phyloP scores from a whole-genome alignment of 805 yeast species.

The Yarrowia yakushimensis region DNA sequence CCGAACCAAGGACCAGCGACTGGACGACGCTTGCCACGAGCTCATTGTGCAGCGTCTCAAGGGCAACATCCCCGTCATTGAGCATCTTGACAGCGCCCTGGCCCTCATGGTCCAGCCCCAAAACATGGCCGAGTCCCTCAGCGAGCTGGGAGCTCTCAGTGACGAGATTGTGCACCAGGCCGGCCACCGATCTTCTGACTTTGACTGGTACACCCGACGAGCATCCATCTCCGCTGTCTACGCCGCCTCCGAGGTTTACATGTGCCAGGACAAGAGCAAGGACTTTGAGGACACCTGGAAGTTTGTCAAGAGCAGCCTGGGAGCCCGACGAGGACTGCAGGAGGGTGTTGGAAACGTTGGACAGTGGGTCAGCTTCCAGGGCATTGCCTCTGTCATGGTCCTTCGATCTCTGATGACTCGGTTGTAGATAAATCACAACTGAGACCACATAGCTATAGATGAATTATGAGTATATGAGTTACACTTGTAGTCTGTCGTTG shows the following conservation, averaged over 20 bases:
- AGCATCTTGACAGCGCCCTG: conserved; percentile 45
- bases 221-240: conserved; percentile 65
- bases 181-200: conserved; percentile 73
- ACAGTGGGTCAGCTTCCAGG: conserved; percentile 73
- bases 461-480: neutral
- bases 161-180: conserved; percentile 82
- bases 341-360: conserved; percentile 59
- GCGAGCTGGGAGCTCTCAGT: conserved; percentile 67
- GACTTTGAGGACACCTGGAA: conserved; percentile 55
- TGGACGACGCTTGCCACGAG: conserved; percentile 40
- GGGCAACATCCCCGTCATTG: conserved; percentile 40
- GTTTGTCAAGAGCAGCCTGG: conserved; percentile 60
- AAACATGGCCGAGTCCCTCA: conserved; percentile 53
- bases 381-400: conserved; percentile 60
- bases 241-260: conserved; percentile 71
- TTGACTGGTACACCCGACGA: conserved; percentile 91
- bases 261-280: conserved; percentile 67
- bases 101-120: conserved; percentile 63
- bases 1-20: conserved; percentile 45
- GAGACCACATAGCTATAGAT: neutral
- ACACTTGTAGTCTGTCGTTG: neutral
- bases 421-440: neutral
- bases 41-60: conserved; percentile 45
- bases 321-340: conserved; percentile 53
- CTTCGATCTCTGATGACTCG: conserved; percentile 54